A percentile compares a stretch with the other conserved stretches of the same genome.
Evolutionary conservation across 2,329 filamentous ascomycete species (phyloP).

Genomic region (Trichophyton benhamiae): DNA sequence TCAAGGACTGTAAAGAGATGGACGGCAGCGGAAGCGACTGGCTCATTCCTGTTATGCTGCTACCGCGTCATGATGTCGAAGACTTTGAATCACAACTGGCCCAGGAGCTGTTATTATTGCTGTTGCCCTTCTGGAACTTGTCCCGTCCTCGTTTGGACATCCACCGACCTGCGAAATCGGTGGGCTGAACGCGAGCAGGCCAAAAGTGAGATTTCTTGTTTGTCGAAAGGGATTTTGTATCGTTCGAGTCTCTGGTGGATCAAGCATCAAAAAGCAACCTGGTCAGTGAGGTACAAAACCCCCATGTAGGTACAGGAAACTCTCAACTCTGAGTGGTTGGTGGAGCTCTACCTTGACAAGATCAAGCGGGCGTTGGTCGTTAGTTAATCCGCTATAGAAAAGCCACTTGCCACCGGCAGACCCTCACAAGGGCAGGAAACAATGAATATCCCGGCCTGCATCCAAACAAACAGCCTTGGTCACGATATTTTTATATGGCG

Average conservation of each 20-base stretch:
- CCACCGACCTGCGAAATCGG: not conserved
- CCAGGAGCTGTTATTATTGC: not conserved
- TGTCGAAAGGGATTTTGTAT: slow-evolving; percentile 3
- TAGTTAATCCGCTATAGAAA: not conserved
- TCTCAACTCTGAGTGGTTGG: slow-evolving; percentile 3
- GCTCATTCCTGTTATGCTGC: not conserved
- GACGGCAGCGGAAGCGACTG: not conserved
- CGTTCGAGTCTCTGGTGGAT: not conserved
- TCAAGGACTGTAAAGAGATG: not conserved
- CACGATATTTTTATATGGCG: not conserved
- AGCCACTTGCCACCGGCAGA: slow-evolving; percentile 2
- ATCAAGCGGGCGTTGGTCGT: not conserved
- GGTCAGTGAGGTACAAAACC: slow-evolving; percentile 4
- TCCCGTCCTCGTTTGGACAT: not conserved
- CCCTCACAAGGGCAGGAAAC: not conserved
- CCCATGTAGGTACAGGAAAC: not conserved
- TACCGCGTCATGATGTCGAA: slow-evolving; percentile 3
- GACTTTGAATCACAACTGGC: not conserved
- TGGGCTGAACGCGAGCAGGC: not conserved
- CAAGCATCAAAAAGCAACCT: slow-evolving; percentile 4
- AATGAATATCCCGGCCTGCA: not conserved
- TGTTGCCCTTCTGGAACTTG: not conserved
- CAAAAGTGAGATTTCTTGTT: not conserved
- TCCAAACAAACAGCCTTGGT: not conserved
- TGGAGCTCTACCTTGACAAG: slow-evolving; percentile 3